Evolutionary conservation across 805 yeast species (phyloP).

Genomic region (Cyberlindnera subsufficiens): DNA sequence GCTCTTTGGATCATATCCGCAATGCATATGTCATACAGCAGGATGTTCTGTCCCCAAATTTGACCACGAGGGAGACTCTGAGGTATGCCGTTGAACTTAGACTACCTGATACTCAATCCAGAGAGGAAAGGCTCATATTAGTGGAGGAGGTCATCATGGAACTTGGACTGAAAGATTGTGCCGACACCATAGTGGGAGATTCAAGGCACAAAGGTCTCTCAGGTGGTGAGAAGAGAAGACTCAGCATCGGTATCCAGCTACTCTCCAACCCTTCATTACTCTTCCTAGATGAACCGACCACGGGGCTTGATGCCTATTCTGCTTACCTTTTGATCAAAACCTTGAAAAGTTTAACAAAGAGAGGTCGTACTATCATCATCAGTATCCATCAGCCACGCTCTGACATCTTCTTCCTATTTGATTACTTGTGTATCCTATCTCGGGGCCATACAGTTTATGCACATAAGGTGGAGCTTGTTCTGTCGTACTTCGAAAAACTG

Average conservation of each 20-base stretch:
- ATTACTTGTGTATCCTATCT: constrained; percentile 61
- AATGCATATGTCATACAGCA: constrained; percentile 70
- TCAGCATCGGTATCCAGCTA: constrained; percentile 78
- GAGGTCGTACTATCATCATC: constrained; percentile 67
- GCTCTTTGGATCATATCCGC: constrained; percentile 15
- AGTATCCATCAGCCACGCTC: constrained; percentile 86
- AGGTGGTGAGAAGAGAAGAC: constrained; percentile 81
- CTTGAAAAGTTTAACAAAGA: constrained; percentile 49
- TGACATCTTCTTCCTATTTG: constrained; percentile 69
- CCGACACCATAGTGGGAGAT: constrained; percentile 58
- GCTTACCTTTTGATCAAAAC: constrained; percentile 63
- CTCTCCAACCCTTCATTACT: constrained; percentile 70
- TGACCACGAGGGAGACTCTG: constrained; percentile 72
- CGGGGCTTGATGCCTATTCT: constrained; percentile 79
- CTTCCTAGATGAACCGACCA: constrained; percentile 80
- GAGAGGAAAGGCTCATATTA: constrained; percentile 38
- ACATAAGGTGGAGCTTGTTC: constrained; percentile 37
- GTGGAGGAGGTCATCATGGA: constrained; percentile 62
- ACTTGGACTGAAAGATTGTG: constrained; percentile 65
- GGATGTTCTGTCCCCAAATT: constrained; percentile 63
- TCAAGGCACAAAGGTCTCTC: constrained; percentile 53
- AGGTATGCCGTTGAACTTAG: constrained; percentile 68
- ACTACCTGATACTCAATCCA: constrained; percentile 41
- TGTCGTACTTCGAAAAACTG: constrained; percentile 38
- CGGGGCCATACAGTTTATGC: constrained; percentile 45